Base-by-base conservation (phyloP, 352 stramenopile species). In the Phytophthora agathidicida region DNA sequence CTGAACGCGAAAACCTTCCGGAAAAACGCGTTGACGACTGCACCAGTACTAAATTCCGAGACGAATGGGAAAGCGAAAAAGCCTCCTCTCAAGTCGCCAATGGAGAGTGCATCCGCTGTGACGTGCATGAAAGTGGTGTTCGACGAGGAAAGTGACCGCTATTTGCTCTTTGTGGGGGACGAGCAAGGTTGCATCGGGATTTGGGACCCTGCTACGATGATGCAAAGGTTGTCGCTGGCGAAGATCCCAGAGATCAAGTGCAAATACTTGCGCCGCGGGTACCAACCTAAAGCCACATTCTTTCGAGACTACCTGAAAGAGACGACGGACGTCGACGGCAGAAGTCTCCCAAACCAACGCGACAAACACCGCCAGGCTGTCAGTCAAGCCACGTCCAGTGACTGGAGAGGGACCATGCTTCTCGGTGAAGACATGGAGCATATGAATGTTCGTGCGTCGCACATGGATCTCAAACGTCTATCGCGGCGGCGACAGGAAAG, bases 171-270 rank as follows among this genome's bases (percentile, higher is more conserved):
- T 26, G 73, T 79, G 0, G 83, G 80, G 1, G 83, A 92, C 24
- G 83, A 90, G 37, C 38, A 55, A 28, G 80, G 80, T 1, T 48
- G 70, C 3, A 48, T 89, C 0, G 66, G 76, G 0, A 44, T 89
- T 20, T 90, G 80, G 78, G 71, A 84, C 23, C 67, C 87, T 1
- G 65, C 51, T 6, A 19, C 43, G 3, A 86, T 88, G 75, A 74
- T 87, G 30, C 50, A 56, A n/a, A 71, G 77, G 13, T 51, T 89
- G 0, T 50, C 69, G 3, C 35, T 92, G 5, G 68, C 73, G 2
- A 83, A 85, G 36, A 89, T 90, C 39, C 76, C 80, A 0, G 75
- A 88, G 37, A 72, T 75, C 10, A 83, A 83, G 22, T 82, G 77
- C 47, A 89, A 88, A 36, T 80, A 80, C 32, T 45, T 86, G 10